Evolutionary conservation across 2,329 filamentous ascomycete species (phyloP).

Genomic region (Diaporthe sp.): DNA sequence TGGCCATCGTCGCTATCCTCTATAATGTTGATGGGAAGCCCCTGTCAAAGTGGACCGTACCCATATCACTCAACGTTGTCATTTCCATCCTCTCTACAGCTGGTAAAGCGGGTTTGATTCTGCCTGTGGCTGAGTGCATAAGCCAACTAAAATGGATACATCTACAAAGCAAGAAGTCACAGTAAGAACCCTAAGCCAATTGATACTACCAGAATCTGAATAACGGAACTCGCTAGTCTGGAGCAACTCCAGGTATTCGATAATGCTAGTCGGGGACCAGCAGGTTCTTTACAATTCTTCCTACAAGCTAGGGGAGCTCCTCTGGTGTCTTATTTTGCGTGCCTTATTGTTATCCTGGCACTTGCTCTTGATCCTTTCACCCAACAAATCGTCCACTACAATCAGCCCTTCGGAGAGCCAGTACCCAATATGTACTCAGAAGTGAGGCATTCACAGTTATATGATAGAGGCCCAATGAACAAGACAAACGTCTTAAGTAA

Average conservation of each 20-base stretch:
- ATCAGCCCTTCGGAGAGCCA: neutral
- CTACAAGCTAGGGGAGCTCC: neutral
- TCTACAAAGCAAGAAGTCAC: neutral
- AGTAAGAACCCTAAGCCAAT: neutral
- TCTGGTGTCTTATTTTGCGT: neutral
- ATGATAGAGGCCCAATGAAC: slow-evolving; percentile 1
- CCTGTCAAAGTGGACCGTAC: neutral
- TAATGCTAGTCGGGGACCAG: neutral
- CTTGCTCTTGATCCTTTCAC: neutral
- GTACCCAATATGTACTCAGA: neutral
- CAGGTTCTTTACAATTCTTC: neutral
- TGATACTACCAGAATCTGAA: neutral
- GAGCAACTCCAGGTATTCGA: neutral
- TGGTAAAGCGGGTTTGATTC: neutral
- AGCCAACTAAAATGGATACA: slow-evolving; percentile 2
- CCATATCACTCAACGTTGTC: neutral
- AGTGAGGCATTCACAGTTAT: neutral
- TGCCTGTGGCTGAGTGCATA: neutral
- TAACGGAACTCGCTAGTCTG: neutral
- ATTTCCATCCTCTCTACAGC: neutral
- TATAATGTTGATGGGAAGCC: neutral
- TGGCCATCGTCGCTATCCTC: neutral
- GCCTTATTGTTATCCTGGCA: neutral
- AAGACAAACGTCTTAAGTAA: neutral
- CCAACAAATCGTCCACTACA: neutral